These are phyloP conservation scores for Neoboletus brunneissimus DNA, from an alignment of 768 basidiomycete species.

Conservation along the genomic window DNA sequence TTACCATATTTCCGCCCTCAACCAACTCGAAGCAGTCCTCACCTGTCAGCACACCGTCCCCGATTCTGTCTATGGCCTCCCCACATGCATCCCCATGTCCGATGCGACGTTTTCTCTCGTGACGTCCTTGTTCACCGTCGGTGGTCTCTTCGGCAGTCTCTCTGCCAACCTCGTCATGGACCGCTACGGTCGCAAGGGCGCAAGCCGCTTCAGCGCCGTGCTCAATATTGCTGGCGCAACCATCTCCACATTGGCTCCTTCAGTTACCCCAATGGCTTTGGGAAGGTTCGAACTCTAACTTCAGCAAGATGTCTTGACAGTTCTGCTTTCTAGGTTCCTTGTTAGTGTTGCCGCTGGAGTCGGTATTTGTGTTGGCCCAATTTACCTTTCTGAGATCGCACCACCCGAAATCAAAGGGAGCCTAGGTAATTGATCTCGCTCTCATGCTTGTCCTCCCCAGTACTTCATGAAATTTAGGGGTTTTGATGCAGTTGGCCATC, in stretches of 20 bases:
- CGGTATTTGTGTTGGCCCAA: constrained; percentile 75
- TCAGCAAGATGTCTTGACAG: neutral
- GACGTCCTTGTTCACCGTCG: constrained; percentile 83
- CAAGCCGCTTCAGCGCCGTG: constrained; percentile 56
- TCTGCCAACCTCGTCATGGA: constrained; percentile 68
- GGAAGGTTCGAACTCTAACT: constrained; percentile 54
- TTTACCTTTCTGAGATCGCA: constrained; percentile 83
- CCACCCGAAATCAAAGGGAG: constrained; percentile 72
- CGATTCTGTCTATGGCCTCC: constrained; percentile 39
- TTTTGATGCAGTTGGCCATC: constrained; percentile 78
- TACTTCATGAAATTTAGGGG: constrained; percentile 42
- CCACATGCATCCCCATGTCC: constrained; percentile 79
- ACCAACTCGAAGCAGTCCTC: constrained; percentile 78
- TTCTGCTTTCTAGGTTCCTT: constrained; percentile 43
- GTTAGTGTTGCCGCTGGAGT: constrained; percentile 72
- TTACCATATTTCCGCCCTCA: constrained; percentile 90
- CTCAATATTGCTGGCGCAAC: constrained; percentile 56
- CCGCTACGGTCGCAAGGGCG: constrained; percentile 65
- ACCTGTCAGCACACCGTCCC: constrained; percentile 52
- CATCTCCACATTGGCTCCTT: constrained; percentile 64
- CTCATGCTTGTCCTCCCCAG: neutral
- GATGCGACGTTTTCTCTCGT: constrained; percentile 75
- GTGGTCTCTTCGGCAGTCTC: constrained; percentile 79
- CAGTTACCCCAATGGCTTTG: constrained; percentile 51
- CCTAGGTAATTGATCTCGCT: constrained; percentile 54